A percentile compares a stretch with the other conserved stretches of the same genome.
Conservation (phyloP, 2,329 filamentous ascomycete genomes). For the Aspergillus arachidicola region DNA sequence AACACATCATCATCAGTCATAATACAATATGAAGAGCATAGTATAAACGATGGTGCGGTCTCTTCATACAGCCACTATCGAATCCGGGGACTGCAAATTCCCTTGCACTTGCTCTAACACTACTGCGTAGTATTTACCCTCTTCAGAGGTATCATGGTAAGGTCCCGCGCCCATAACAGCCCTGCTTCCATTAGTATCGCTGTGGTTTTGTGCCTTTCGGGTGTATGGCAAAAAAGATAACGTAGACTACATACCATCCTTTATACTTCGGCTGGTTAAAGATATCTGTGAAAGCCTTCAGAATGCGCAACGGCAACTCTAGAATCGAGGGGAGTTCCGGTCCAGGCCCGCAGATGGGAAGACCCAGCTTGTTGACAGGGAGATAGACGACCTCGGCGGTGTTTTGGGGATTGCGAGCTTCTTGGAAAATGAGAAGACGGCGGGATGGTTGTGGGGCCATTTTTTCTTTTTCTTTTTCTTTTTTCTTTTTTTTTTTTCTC, state of each 20-base stretch:
- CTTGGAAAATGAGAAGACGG: conserved; percentile 42
- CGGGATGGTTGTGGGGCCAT: conserved; percentile 18
- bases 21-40: not conserved
- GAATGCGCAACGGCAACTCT: conserved; percentile 36
- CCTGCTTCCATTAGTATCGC: conserved; percentile 21
- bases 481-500: not conserved
- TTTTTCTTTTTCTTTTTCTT: conserved; percentile 13
- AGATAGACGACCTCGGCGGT: conserved; percentile 31
- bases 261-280: conserved; percentile 43
- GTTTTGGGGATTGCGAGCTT: conserved; percentile 36
- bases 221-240: conserved; percentile 4
- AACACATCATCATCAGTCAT: conserved; percentile 1
- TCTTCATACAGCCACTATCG: not conserved
- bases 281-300: conserved; percentile 42
- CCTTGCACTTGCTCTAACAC: conserved; percentile 34
- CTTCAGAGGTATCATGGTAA: conserved; percentile 39
- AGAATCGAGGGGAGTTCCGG: conserved; percentile 38
- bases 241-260: conserved; percentile 33
- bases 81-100: not conserved
- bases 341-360: conserved; percentile 37
- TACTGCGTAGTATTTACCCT: conserved; percentile 42
- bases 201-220: not conserved
- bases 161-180: conserved; percentile 37
- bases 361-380: conserved; percentile 40
- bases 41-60: not conserved